phyloP scores from a whole-genome alignment of 352 stramenopile species.

The Globisporangium heterothallicum region DNA sequence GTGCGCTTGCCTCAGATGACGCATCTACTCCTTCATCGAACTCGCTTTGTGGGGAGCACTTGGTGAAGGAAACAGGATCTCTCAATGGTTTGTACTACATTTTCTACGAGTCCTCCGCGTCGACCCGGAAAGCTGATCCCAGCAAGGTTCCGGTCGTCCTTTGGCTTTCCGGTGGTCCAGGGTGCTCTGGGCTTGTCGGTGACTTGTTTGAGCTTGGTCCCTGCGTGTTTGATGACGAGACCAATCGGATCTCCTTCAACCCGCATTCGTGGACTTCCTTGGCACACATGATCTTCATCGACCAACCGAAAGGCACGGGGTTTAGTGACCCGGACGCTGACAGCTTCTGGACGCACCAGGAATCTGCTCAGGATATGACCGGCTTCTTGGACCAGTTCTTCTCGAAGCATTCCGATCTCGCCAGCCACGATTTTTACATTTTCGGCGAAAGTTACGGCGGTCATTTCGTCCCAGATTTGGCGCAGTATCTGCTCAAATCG shows the following conservation, averaged over 20 bases:
- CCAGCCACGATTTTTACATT: slow-evolving; percentile 82
- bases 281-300: slow-evolving; percentile 95
- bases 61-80: slow-evolving; percentile 48
- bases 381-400: slow-evolving; percentile 60
- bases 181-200: slow-evolving; percentile 92
- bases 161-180: slow-evolving; percentile 95
- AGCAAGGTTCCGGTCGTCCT: slow-evolving; percentile 83
- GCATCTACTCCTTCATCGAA: background rate
- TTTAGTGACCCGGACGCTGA: slow-evolving; percentile 33
- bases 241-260: slow-evolving; percentile 69
- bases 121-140: background rate
- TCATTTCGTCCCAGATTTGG: slow-evolving; percentile 92
- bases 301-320: slow-evolving; percentile 88
- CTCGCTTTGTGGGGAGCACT: slow-evolving; percentile 61
- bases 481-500: slow-evolving; percentile 56
- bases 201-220: slow-evolving; percentile 96
- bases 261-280: slow-evolving; percentile 92
- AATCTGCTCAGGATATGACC: slow-evolving; percentile 41
- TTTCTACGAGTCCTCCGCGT: slow-evolving; percentile 52
- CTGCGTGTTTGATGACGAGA: slow-evolving; percentile 82
- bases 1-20: slow-evolving; percentile 13
- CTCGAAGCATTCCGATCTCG: slow-evolving; percentile 27
- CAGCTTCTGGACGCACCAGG: slow-evolving; percentile 37
- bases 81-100: slow-evolving; percentile 71
- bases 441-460: slow-evolving; percentile 94